Conservation (phyloP, 306 rosid species). For the Vigna mungo region DNA sequence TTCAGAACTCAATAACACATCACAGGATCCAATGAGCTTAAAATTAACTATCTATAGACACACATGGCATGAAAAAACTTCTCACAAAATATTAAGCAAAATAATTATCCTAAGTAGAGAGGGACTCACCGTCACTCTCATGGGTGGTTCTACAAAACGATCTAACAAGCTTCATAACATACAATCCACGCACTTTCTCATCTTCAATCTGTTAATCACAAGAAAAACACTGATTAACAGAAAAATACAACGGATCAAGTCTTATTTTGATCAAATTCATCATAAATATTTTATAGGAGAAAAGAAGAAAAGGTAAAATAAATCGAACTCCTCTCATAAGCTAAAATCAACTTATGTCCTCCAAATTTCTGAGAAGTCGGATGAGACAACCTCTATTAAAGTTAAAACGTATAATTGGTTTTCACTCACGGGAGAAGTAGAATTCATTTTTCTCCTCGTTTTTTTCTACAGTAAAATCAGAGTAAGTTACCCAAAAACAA, state of each 20-base stretch:
- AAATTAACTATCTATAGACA: slow-evolving; percentile 16
- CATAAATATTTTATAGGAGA: background rate
- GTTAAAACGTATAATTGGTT: background rate
- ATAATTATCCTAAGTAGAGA: slow-evolving; percentile 37
- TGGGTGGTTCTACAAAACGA: slow-evolving; percentile 77
- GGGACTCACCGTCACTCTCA: slow-evolving; percentile 67
- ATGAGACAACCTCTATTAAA: background rate
- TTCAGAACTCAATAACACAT: slow-evolving; percentile 19
- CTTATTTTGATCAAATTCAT: background rate
- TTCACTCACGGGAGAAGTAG: background rate
- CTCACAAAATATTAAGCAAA: background rate
- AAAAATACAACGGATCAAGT: background rate
- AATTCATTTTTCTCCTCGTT: background rate
- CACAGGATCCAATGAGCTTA: background rate
- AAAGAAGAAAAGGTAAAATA: background rate
- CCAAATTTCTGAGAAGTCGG: background rate
- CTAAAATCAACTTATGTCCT: background rate
- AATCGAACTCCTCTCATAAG: background rate
- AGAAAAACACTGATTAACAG: slow-evolving; percentile 24
- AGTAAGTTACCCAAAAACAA: background rate
- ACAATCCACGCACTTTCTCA: slow-evolving; percentile 82
- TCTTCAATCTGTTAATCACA: slow-evolving; percentile 68
- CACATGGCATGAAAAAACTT: background rate
- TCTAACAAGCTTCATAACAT: slow-evolving; percentile 92
- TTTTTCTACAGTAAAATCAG: background rate